Conservation (phyloP, 768 basidiomycete genomes). For the Stropharia rugosoannulata region DNA sequence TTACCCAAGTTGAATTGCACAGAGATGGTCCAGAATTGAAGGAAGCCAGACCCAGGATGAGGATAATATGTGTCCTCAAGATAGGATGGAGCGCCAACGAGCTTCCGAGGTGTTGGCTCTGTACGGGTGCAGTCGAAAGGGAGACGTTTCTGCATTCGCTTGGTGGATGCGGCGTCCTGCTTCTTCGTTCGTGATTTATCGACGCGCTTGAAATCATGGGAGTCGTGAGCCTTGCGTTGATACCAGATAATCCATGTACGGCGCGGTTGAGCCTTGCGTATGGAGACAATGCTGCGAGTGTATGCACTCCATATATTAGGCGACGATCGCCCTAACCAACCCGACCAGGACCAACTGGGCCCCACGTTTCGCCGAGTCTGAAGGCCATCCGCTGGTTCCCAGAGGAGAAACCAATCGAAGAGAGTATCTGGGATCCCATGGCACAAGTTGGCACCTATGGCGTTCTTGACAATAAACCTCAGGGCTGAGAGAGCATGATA, state of each 20-base stretch:
- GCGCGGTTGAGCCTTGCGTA: constrained; percentile 3
- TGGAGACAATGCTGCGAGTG: not conserved
- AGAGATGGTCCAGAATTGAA: constrained; percentile 1
- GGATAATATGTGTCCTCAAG: not conserved
- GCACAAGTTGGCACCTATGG: constrained; percentile 3
- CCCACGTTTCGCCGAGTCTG: not conserved
- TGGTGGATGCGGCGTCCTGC: not conserved
- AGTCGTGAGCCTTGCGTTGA: constrained; percentile 9
- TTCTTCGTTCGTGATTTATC: not conserved
- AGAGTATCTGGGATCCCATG: constrained; percentile 9
- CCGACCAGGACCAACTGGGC: constrained; percentile 14
- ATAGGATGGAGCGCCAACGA: not conserved
- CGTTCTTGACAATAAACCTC: not conserved
- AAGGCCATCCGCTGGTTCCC: not conserved
- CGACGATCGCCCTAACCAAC: constrained; percentile 4
- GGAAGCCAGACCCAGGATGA: constrained; percentile 1
- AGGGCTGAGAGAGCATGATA: constrained; percentile 11
- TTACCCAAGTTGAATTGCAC: not conserved
- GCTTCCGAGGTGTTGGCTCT: not conserved
- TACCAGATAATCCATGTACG: constrained; percentile 14
- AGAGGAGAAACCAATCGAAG: constrained; percentile 14
- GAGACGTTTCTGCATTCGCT: not conserved
- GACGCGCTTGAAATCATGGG: constrained; percentile 3
- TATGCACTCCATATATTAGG: constrained; percentile 3
- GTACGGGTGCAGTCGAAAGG: not conserved